Evolutionary conservation across 2,329 filamentous ascomycete genomes (phyloP), one percentile per base, ranked within the genome.

Genomic region (Byssothecium circinans): DNA sequence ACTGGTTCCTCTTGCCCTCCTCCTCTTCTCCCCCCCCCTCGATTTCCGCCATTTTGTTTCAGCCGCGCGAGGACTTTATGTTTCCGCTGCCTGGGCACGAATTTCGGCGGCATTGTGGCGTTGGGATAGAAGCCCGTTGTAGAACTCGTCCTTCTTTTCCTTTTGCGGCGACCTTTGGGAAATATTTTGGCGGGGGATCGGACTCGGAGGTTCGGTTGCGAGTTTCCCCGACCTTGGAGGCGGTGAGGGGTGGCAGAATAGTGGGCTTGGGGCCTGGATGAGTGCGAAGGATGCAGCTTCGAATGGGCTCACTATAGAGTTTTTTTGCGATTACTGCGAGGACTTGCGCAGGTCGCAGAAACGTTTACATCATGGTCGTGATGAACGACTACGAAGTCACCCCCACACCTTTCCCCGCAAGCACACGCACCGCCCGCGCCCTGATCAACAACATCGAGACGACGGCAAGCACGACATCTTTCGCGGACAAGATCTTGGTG

Each of bases 401-500:
- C 1, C 47, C 56, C 1, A 63, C 81, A n/a, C 74, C 81, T 0
- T 96, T 89, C 61, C 88, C 89, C 14, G 87, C 85, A 3, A 73
- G 75, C 10, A 85, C 82, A 2, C 84, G 80, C 40, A 62, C 63
- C 22, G 45, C 62, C 5, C 77, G 78, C 1, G 85, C 86, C 2
- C 67, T 77, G 2, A 82, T 96, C 52, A 83, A 86, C 53, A 84
- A 83, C 23, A 70, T 86, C 18, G 70, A 79, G 29, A 97, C 94
- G 1, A 84, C 90, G 56, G 85, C 89, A 27, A 85, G 83, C 32
- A 80, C 80, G 10, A 77, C 91, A 44, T 83, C 79, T 60, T 97
- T 97, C 72, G 80, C 85, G 8, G 94, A 97, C 79, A 95, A 90
- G 72, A 90, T 99, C 61, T 75, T 99, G 60, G 77, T 99, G 53